Evolutionary conservation across 2,329 filamentous ascomycete species (phyloP).

Genomic region (Corynespora cassiicola): DNA sequence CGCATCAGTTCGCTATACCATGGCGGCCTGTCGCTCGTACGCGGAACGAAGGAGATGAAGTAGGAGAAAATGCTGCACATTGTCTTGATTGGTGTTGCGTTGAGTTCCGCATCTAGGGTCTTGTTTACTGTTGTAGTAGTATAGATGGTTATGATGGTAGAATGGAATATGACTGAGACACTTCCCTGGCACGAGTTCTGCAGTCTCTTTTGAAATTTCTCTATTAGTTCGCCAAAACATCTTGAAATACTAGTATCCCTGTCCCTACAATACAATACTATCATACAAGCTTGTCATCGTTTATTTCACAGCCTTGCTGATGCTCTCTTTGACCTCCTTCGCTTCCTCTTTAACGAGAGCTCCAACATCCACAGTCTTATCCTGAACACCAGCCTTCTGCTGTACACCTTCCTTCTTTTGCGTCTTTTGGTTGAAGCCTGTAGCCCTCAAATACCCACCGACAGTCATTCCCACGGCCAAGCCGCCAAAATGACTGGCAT

Average conservation of each 20-base stretch:
- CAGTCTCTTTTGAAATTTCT: no score
- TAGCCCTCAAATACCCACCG: conserved; percentile 33
- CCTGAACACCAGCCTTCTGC: conserved; percentile 14
- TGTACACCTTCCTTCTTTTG: conserved; percentile 14
- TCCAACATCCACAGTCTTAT: conserved; percentile 30
- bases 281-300: no score
- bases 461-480: conserved; percentile 30
- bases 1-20: conserved; percentile 6
- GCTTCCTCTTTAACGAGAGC: conserved; percentile 28
- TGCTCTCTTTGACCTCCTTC: conserved; percentile 45
- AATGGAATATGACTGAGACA: no score
- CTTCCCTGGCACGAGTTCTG: no score
- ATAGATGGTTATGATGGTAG: no score
- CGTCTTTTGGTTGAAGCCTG: conserved; percentile 28
- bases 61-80: no score
- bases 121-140: no score
- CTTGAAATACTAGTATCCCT: no score
- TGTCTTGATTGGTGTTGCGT: no score
- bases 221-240: no score
- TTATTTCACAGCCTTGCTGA: conserved; percentile 28
- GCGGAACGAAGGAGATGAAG: conserved; percentile 2
- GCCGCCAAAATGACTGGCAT: conserved; percentile 46
- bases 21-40: conserved; percentile 3
- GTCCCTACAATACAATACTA: no score
- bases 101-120: no score